Evolutionary conservation across 2,329 filamentous ascomycete genomes (phyloP), one percentile per base, ranked within the genome.

Genomic region (Didymella arachidicola): DNA sequence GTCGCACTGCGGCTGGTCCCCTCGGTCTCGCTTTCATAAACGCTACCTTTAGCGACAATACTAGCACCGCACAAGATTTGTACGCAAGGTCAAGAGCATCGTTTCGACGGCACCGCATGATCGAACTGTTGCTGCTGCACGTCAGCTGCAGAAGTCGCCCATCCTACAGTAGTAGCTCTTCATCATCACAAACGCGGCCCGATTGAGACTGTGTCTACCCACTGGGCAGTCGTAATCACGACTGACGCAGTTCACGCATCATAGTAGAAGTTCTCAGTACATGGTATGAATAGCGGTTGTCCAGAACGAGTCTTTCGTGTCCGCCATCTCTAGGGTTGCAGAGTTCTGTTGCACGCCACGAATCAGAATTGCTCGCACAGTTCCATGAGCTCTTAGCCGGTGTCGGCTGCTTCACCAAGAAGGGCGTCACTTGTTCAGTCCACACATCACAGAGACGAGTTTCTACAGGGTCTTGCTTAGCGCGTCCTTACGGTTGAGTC

Each of bases 81-180:
- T 43, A 44, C 12, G 22, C 38, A 16, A 26, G 10, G 7, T n/a
- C 44, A 41, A 27, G 39, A 25, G 38, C 43, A 26, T 34, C 26
- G 14, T 14, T 26, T 39, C 16, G 22, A 46, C 25, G 16, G 29
- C 30, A 49, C 42, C 30, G 47, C 57, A 56, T 46, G 43, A 42
- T 53, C 46, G 10, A 44, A 34, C 25, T 41, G 30, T 52, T 53
- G 38, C 47, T 49, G 30, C 52, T 56, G 52, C 57, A 60, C 43
- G 43, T 56, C 53, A 56, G 48, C 29, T 56, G 47, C 47, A 56
- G 52, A 39, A 45, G 30, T 49, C 48, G 42, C 52, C 36, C 48
- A 48, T 29, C 27, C 52, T 53, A 60, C 38, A 36, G 43, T 22
- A 44, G 18, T 56, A 53, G 48, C 43, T 53, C 32, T 44, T 44